Conservation (phyloP, 495 filamentous ascomycete species). For the Hypoxylon fuscum region DNA sequence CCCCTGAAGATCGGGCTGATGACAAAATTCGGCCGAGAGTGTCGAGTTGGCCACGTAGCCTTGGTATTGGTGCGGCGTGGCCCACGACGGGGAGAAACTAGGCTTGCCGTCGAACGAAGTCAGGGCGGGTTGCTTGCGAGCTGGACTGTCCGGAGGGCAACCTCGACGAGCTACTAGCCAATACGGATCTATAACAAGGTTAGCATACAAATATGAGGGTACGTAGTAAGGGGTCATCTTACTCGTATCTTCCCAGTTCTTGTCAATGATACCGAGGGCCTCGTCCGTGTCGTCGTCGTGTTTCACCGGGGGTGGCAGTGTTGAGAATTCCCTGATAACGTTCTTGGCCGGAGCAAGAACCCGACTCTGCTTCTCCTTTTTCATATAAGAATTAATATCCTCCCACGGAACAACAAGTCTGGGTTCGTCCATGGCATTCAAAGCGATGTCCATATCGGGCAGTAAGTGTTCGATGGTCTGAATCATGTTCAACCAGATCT, state of each 20-base stretch:
- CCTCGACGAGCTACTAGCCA: slow-evolving; percentile 69
- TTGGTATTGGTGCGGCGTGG: slow-evolving; percentile 54
- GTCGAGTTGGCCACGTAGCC: slow-evolving; percentile 75
- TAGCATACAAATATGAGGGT: slow-evolving; percentile 6
- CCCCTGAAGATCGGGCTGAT: slow-evolving; percentile 61
- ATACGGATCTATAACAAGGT: slow-evolving; percentile 58
- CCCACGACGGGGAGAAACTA: slow-evolving; percentile 50
- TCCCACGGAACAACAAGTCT: slow-evolving; percentile 73
- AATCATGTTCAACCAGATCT: slow-evolving; percentile 68
- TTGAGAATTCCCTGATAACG: slow-evolving; percentile 46
- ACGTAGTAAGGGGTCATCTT: slow-evolving; percentile 26
- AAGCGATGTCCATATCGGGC: slow-evolving; percentile 76
- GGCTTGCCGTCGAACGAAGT: slow-evolving; percentile 52
- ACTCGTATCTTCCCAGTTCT: slow-evolving; percentile 57
- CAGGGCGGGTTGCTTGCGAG: slow-evolving; percentile 57
- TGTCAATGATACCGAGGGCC: slow-evolving; percentile 38
- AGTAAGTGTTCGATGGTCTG: slow-evolving; percentile 65
- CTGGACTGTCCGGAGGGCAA: slow-evolving; percentile 67
- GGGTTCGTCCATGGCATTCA: slow-evolving; percentile 77
- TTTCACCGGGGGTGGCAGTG: slow-evolving; percentile 42
- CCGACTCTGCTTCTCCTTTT: slow-evolving; percentile 60
- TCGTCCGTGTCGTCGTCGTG: slow-evolving; percentile 40
- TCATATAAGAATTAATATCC: slow-evolving; percentile 65
- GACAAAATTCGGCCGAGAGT: slow-evolving; percentile 70
- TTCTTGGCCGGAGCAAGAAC: slow-evolving; percentile 47